These are phyloP conservation scores for Colletotrichum plurivorum DNA, from an alignment of 2,329 filamentous ascomycete species.

Conservation along the genomic window DNA sequence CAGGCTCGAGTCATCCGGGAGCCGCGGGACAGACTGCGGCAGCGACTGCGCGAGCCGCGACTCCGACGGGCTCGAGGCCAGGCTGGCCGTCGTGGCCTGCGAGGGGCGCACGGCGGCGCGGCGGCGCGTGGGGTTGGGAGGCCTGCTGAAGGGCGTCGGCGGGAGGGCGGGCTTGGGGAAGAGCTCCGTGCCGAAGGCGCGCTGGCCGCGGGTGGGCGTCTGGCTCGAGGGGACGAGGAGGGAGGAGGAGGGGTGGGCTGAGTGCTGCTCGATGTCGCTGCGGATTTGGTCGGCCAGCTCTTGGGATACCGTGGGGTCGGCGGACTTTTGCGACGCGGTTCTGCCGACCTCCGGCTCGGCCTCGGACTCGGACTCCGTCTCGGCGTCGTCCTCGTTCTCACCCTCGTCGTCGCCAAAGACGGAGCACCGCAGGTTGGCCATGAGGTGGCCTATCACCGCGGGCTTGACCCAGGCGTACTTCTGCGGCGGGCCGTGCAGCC, in stretches of 20 bases:
- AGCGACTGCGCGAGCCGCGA: constrained; percentile 42
- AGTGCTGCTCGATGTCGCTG: constrained; percentile 54
- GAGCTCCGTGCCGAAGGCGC: constrained; percentile 27
- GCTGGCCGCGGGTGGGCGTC: constrained; percentile 19
- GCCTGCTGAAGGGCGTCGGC: constrained; percentile 38
- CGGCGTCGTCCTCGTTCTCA: constrained; percentile 36
- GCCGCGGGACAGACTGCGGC: constrained; percentile 45
- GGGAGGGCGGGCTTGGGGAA: constrained; percentile 33
- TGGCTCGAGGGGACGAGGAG: constrained; percentile 53
- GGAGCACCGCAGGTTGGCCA: constrained; percentile 70
- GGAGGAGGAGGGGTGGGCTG: constrained; percentile 49
- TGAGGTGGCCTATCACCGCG: constrained; percentile 68
- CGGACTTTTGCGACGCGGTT: constrained; percentile 15
- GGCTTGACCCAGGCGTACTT: constrained; percentile 70
- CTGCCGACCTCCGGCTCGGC: constrained; percentile 17
- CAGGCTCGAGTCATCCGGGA: constrained; percentile 43
- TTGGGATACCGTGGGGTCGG: constrained; percentile 59
- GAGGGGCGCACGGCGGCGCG: constrained; percentile 37
- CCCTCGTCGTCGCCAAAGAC: constrained; percentile 56
- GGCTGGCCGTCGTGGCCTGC: constrained; percentile 56
- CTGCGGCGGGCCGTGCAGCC: constrained; percentile 64
- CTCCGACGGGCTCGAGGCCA: constrained; percentile 49
- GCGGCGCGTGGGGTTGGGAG: constrained; percentile 34
- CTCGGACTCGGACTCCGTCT: constrained; percentile 13
- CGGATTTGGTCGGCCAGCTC: constrained; percentile 66